These are phyloP conservation scores for Sisymbrium irio DNA, from an alignment of 345 rosid genomes.

Conservation along the genomic window DNA sequence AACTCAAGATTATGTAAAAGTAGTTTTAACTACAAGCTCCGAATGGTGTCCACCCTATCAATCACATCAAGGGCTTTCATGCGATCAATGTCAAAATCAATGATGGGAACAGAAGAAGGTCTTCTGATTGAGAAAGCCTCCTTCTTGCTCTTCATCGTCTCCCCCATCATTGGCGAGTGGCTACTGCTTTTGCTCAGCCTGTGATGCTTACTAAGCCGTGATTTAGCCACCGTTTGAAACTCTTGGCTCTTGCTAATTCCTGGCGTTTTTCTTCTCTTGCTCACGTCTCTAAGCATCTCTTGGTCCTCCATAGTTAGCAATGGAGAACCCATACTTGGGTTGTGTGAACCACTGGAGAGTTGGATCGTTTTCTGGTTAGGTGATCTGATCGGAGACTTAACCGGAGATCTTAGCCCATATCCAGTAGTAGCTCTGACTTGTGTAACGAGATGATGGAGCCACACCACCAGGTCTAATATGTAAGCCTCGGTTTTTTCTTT, in stretches of 20 bases:
- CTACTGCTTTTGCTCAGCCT: slow-evolving; percentile 91
- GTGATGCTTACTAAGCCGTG: slow-evolving; percentile 64
- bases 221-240: slow-evolving; percentile 61
- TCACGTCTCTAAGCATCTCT: slow-evolving; percentile 90
- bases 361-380: slow-evolving; percentile 60
- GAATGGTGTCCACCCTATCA: slow-evolving; percentile 80
- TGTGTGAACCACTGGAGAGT: slow-evolving; percentile 39
- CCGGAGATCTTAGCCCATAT: slow-evolving; percentile 66
- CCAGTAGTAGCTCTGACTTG: slow-evolving; percentile 70
- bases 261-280: slow-evolving; percentile 75
- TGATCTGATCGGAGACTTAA: slow-evolving; percentile 84
- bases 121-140: slow-evolving; percentile 66
- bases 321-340: slow-evolving; percentile 47
- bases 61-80: slow-evolving; percentile 85
- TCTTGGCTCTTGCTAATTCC: slow-evolving; percentile 99
- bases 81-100: slow-evolving; percentile 72
- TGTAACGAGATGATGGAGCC: slow-evolving; percentile 87
- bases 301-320: slow-evolving; percentile 72
- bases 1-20: background rate
- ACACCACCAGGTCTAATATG: slow-evolving; percentile 78
- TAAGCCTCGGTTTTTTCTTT: slow-evolving; percentile 79
- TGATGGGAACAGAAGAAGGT: slow-evolving; percentile 67
- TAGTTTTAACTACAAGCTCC: slow-evolving; percentile 40
- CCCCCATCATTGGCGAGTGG: slow-evolving; percentile 65
- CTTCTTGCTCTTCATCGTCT: slow-evolving; percentile 43